These are phyloP conservation scores for Colletotrichum salicis DNA, from an alignment of 2,329 filamentous ascomycete species.

Conservation along the genomic window DNA sequence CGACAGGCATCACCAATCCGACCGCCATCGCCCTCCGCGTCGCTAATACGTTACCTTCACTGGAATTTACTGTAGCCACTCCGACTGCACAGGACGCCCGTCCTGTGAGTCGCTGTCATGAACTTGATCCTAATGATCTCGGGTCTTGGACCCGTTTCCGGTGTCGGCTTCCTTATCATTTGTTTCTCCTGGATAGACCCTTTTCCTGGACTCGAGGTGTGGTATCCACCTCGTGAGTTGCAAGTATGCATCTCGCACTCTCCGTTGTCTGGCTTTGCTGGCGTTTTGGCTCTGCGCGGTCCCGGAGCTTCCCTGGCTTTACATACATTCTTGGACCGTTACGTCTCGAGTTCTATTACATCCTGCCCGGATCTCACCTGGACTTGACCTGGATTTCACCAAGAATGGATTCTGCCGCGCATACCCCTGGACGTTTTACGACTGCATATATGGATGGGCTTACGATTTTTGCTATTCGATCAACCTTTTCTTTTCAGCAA, in stretches of 20 bases:
- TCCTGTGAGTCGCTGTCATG: conserved; percentile 34
- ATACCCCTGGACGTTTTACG: conserved; percentile 34
- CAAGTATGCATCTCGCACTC: conserved; percentile 37
- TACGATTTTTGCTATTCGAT: conserved; percentile 35
- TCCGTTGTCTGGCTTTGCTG: conserved; percentile 30
- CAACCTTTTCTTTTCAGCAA: conserved; percentile 26
- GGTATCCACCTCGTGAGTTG: conserved; percentile 26
- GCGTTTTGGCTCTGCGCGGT: conserved; percentile 25
- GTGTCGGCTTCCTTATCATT: conserved; percentile 36
- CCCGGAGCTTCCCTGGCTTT: conserved; percentile 15
- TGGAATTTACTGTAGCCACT: conserved; percentile 21
- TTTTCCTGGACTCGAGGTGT: conserved; percentile 29
- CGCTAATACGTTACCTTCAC: conserved; percentile 43
- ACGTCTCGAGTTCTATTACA: conserved; percentile 6
- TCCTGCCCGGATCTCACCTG: conserved; percentile 14
- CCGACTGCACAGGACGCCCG: conserved; percentile 34
- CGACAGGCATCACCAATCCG: conserved; percentile 51
- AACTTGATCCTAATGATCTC: conserved; percentile 36
- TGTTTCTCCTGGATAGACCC: conserved; percentile 35
- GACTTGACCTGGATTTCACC: conserved; percentile 22
- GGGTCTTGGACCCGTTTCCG: conserved; percentile 35
- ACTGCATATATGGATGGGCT: conserved; percentile 37
- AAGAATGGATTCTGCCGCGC: conserved; percentile 28
- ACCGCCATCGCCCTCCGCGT: conserved; percentile 52
- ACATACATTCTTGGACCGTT: conserved; percentile 13